phyloP scores from a whole-genome alignment of 2,329 filamentous ascomycete species.

The Neonectria ditissima region DNA sequence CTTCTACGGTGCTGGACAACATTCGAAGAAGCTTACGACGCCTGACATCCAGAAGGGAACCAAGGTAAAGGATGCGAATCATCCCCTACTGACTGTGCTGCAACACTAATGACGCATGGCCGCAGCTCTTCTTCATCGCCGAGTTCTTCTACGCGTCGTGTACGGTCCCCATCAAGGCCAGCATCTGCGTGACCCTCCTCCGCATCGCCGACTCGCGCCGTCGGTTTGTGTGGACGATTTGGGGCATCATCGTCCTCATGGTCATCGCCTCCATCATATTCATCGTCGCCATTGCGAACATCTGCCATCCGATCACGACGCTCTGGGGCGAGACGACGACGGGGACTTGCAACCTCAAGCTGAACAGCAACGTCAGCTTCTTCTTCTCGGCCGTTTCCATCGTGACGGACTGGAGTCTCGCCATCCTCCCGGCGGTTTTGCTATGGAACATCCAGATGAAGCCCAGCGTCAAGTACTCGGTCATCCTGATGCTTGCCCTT shows the following conservation, averaged over 20 bases:
- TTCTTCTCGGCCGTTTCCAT: constrained; percentile 44
- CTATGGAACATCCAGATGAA: constrained; percentile 46
- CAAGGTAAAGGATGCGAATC: constrained; percentile 27
- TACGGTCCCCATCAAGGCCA: constrained; percentile 43
- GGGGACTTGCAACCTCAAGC: constrained; percentile 31
- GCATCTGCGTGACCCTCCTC: constrained; percentile 45
- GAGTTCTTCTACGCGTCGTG: constrained; percentile 37
- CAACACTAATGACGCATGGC: neutral
- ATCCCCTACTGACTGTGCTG: neutral
- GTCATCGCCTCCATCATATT: constrained; percentile 32
- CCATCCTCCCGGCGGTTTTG: constrained; percentile 42
- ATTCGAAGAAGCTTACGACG: neutral
- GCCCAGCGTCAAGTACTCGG: constrained; percentile 36
- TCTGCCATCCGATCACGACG: constrained; percentile 43
- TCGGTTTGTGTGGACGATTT: constrained; percentile 32
- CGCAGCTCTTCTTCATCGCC: constrained; percentile 37
- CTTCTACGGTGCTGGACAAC: constrained; percentile 34
- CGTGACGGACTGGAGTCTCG: constrained; percentile 43
- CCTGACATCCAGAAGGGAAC: constrained; percentile 31
- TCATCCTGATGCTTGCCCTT: constrained; percentile 36
- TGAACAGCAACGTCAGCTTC: constrained; percentile 40
- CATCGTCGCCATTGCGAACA: constrained; percentile 36
- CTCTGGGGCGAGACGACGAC: constrained; percentile 37
- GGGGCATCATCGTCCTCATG: constrained; percentile 29
- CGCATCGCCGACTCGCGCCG: constrained; percentile 40